Base-by-base conservation (phyloP, 2,329 filamentous ascomycete genomes). In the Sarocladiaceae sp. region DNA sequence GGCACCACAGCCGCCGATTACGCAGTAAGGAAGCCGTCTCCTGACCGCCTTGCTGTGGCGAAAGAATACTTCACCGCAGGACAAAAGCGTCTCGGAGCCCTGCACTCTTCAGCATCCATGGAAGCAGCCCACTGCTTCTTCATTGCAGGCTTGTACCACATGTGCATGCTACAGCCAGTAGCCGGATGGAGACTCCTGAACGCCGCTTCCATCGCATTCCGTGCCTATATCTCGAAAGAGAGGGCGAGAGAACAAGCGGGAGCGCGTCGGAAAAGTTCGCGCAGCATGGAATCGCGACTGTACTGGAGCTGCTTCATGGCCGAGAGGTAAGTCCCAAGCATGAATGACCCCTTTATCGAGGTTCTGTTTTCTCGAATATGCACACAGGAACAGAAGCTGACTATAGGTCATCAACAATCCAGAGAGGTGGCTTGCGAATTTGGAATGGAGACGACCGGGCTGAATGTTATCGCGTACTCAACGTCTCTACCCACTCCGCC, bases 401-500 rank as follows among this genome's bases (percentile, higher is more conserved):
- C 33, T 13, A 37, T 18, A 18, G n/a, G 13, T 37, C n/a, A 37
- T 20, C 18, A 6, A 20, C 19, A 15, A 37, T 31, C 7, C 20
- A 45, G 44, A 6, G 44, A 45, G 24, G 33, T 45, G 7, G 44
- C 44, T 21, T 45, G 44, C 34, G 44, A 45, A 21, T 45, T 45
- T 23, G 44, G 44, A 18, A 45, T 45, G 44, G 44, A 45, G 20
- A 45, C 44, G 12, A 21, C 23, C 3, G 35, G 44, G 3, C 24
- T 45, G 2, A 45, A 45, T 27, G 34, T 45, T 3, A 41, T 45
- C 26, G 44, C 44, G 9, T 45, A 40, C 24, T 45, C 35, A 19
- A 45, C 44, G n/a, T 40, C 34, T 3, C 21, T 45, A 18, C 44
- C 44, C 12, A 45, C 44, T 23, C 44, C 44, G 3, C 44, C 44